Conservation (phyloP, 805 yeast genomes). For the Hanseniaspora lindneri region DNA sequence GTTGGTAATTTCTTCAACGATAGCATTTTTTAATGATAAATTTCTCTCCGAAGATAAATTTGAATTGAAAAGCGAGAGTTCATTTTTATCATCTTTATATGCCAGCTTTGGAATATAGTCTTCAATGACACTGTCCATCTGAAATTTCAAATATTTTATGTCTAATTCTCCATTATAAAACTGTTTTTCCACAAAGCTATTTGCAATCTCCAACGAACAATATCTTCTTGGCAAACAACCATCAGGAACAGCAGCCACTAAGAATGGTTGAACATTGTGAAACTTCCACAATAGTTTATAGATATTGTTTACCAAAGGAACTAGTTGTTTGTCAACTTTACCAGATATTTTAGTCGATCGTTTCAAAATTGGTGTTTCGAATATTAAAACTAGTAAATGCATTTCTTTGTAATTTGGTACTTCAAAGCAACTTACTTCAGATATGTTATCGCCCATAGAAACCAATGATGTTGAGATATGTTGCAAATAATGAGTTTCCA, state of each 20-base stretch:
- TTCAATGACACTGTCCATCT: conserved; percentile 28
- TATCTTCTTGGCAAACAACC: conserved; percentile 71
- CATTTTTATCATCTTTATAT: conserved; percentile 20
- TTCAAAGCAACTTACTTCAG: conserved; percentile 88
- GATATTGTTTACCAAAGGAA: conserved; percentile 28
- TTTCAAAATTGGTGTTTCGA: conserved; percentile 44
- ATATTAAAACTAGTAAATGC: conserved; percentile 69
- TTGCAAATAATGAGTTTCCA: conserved; percentile 57
- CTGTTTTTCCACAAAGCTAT: conserved; percentile 66
- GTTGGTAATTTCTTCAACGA: conserved; percentile 8
- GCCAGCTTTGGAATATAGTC: conserved; percentile 29
- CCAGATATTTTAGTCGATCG: conserved; percentile 19
- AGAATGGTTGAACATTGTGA: conserved; percentile 69
- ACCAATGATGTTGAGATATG: conserved; percentile 80
- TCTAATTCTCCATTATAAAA: conserved; percentile 68
- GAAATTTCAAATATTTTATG: conserved; percentile 72
- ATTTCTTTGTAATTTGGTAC: conserved; percentile 39
- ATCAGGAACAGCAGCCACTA: conserved; percentile 68
- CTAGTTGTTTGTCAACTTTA: conserved; percentile 24
- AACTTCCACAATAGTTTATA: conserved; percentile 32
- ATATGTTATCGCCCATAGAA: conserved; percentile 63
- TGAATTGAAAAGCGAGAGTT: conserved; percentile 27
- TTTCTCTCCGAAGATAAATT: conserved; percentile 58
- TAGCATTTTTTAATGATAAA: conserved; percentile 41
- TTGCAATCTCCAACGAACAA: conserved; percentile 76